phyloP scores from a whole-genome alignment of 2,329 filamentous ascomycete genomes.

The Metarhizium sp. region DNA sequence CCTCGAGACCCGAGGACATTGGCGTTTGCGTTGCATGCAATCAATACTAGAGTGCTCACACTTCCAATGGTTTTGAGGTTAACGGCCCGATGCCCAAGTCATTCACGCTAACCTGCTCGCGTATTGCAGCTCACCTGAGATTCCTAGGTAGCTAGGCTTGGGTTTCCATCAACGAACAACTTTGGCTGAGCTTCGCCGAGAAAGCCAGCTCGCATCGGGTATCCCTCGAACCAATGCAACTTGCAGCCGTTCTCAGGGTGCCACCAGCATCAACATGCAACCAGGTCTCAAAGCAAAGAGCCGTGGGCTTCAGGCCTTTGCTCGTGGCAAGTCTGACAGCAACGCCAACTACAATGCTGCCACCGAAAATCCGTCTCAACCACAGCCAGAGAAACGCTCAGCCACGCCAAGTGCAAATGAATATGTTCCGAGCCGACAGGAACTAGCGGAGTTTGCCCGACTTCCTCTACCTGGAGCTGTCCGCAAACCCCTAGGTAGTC shows the following conservation, averaged over 20 bases:
- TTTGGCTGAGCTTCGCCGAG: not conserved
- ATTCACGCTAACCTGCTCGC: not conserved
- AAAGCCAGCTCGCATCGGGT: not conserved
- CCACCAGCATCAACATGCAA: constrained; percentile 19
- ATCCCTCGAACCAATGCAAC: not conserved
- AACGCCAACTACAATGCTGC: constrained; percentile 13
- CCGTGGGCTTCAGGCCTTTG: constrained; percentile 22
- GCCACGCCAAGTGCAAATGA: constrained; percentile 10
- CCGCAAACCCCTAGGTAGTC: constrained; percentile 6
- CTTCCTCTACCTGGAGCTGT: constrained; percentile 24
- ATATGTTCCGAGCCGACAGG: constrained; percentile 15
- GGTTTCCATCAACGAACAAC: too few relatives aligned
- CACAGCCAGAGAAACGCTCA: constrained; percentile 9
- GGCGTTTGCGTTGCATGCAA: not conserved
- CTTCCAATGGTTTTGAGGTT: not conserved
- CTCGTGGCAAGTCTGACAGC: constrained; percentile 16
- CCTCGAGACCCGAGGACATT: not conserved
- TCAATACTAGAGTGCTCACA: not conserved
- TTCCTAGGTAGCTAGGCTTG: not conserved
- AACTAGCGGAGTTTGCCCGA: constrained; percentile 23
- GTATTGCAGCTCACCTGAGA: not conserved
- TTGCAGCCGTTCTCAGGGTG: not conserved
- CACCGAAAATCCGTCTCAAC: constrained; percentile 9
- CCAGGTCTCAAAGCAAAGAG: constrained; percentile 21
- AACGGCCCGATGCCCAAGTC: not conserved